Evolutionary conservation across 352 stramenopile species (phyloP).

Genomic region (Salisapilia sapeloensis): DNA sequence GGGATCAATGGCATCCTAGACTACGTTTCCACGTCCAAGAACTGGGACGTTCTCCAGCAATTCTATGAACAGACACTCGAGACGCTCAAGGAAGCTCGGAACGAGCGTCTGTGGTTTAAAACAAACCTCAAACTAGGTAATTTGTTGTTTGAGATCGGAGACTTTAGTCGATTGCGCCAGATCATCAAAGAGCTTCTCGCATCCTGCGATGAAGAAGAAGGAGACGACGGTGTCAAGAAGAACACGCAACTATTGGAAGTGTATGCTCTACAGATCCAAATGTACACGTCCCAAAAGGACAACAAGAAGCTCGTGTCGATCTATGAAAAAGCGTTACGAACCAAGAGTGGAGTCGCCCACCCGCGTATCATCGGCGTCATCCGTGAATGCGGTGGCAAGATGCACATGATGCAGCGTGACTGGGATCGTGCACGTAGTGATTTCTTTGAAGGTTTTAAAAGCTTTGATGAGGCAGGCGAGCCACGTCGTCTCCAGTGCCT

Average conservation of each 20-base stretch:
- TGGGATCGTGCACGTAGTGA: slow-evolving; percentile 87
- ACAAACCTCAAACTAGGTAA: slow-evolving; percentile 92
- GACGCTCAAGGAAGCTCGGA: slow-evolving; percentile 68
- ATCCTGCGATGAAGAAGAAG: slow-evolving; percentile 72
- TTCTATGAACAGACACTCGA: slow-evolving; percentile 80
- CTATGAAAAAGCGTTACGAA: slow-evolving; percentile 81
- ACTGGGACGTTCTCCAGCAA: slow-evolving; percentile 66
- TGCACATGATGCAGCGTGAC: slow-evolving; percentile 90
- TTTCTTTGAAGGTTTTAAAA: slow-evolving; percentile 94
- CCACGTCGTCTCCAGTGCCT: slow-evolving; percentile 80
- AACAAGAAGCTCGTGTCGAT: slow-evolving; percentile 89
- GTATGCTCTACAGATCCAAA: slow-evolving; percentile 87
- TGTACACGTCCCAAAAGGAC: slow-evolving; percentile 85
- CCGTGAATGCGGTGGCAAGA: slow-evolving; percentile 91
- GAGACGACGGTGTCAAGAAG: slow-evolving; percentile 74
- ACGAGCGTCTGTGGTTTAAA: slow-evolving; percentile 91
- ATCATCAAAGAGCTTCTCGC: slow-evolving; percentile 76
- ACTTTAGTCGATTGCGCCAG: slow-evolving; percentile 44
- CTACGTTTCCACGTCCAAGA: slow-evolving; percentile 82
- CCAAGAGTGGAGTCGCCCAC: slow-evolving; percentile 83
- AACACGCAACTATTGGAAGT: slow-evolving; percentile 84
- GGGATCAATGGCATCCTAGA: slow-evolving; percentile 93
- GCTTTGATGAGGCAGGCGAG: slow-evolving; percentile 93
- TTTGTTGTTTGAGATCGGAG: slow-evolving; percentile 74
- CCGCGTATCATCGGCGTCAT: slow-evolving; percentile 90